These are phyloP conservation scores for Colletotrichum lentis DNA, from an alignment of 2,329 filamentous ascomycete genomes.

Conservation along the genomic window DNA sequence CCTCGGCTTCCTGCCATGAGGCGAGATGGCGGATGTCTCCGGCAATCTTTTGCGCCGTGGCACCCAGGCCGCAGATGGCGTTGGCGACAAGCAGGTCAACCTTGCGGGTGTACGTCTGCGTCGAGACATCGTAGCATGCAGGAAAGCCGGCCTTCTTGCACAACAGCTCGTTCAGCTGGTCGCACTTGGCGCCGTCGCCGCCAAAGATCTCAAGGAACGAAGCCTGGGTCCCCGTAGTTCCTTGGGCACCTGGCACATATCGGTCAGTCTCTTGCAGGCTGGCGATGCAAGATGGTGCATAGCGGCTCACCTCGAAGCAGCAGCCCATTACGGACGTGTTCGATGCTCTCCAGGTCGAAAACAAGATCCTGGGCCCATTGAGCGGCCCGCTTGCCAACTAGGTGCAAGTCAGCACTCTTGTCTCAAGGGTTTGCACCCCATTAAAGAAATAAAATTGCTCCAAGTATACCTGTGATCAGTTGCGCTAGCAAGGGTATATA, in stretches of 20 bases:
- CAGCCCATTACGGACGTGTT: constrained; percentile 72
- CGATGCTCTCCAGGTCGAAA: constrained; percentile 78
- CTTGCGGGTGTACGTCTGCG: constrained; percentile 75
- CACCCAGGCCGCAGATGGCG: constrained; percentile 79
- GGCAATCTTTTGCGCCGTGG: constrained; percentile 76
- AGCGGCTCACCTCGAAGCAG: constrained; percentile 67
- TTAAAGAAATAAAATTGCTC: too few relatives aligned
- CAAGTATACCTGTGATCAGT: constrained; percentile 17
- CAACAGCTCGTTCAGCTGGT: constrained; percentile 63
- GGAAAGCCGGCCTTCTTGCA: constrained; percentile 65
- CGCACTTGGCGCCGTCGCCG: constrained; percentile 56
- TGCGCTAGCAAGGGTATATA: constrained; percentile 67
- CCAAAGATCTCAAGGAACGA: constrained; percentile 71
- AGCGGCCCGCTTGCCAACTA: constrained; percentile 71
- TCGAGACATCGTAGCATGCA: constrained; percentile 63
- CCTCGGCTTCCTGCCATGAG: constrained; percentile 82
- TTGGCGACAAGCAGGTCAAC: constrained; percentile 84
- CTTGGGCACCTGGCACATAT: constrained; percentile 55
- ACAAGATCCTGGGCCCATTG: constrained; percentile 74
- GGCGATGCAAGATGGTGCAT: too few relatives aligned
- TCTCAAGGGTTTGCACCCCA: background rate
- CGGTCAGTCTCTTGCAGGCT: too few relatives aligned
- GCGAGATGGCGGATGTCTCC: constrained; percentile 79
- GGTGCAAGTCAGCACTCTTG: background rate
- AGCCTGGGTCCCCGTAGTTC: constrained; percentile 80